Evolutionary conservation across 2,329 filamentous ascomycete species (phyloP), one percentile per base, ranked within the genome.

Genomic region (Aspergillus fijiensis): DNA sequence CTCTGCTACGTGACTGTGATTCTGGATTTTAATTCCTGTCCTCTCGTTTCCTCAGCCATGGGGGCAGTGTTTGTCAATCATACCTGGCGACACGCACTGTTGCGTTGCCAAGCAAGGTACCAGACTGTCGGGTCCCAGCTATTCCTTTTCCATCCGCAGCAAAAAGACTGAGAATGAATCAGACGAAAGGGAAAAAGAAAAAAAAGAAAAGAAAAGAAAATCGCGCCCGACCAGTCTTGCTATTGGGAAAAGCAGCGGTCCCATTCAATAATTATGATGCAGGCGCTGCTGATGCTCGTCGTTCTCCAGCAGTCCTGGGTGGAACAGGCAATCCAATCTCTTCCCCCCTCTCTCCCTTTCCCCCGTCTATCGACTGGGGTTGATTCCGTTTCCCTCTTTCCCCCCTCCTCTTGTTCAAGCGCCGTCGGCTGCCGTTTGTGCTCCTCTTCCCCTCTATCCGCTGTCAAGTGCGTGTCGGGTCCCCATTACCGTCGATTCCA

Each of bases 111-210:
- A 72, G 68, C 65, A 64, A 65, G 65, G 60, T 69, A 65, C 74
- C 74, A 74, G 58, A 70, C 59, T 66, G 65, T 68, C 70, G 72
- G 74, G 72, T 64, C 68, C 56, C 61, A 45, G 60, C 70, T 72
- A 71, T 67, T 61, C 70, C 67, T 60, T 47, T 63, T 67, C 61
- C 35, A 63, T 62, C 25, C 48, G 55, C 52, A 59, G 56, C 45
- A 62, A 53, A 52, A 63, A 61, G 58, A 55, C 39, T n/a, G 39
- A 45, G 16, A 45, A 45, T 45, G 14, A 19, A 45, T 19, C 39
- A 45, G 39, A 45, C 5, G n/a, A 19, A 45, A 45, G n/a, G 14
- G 14, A 9, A n/a, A 42, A n/a, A 56, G 57, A 59, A 29, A 29
- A n/a, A 42, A 42, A n/a, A 7, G 14, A n/a, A n/a, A 42, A 6